Base-by-base conservation (phyloP, 768 basidiomycete species). In the Hortiboletus campestris region DNA sequence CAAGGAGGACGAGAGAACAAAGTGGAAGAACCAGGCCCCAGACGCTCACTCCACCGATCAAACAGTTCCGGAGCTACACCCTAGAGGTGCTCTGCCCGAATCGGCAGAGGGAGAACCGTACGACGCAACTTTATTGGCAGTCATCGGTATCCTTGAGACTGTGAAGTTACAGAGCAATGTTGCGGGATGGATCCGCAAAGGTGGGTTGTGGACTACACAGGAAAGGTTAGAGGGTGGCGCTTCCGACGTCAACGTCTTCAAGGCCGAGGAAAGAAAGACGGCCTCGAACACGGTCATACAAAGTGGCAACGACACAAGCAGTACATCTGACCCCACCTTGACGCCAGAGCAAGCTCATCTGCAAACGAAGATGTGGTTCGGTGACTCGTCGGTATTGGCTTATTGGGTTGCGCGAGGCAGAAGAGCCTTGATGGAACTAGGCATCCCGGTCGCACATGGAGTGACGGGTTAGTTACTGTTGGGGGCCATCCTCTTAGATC, bases 81-180 rank as follows among this genome's bases (percentile, higher is more conserved):
- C 19, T 11, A 13, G 9, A 34, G 53, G 3, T 22, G 28, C 16
- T n/a, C 40, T 16, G 28, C 43, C 58, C 19, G 45, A 22, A 12
- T 48, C 4, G 29, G 43, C 39, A 45, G 61, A 58, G 2, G 59
- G 66, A 41, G 68, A 63, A 4, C 58, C 64, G 3, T 74, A 71
- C 60, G 88, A 89, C 66, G 71, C 74, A 45, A 85, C 79, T 0
- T 74, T 71, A 19, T 76, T 91, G 1, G 86, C 85, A 0, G 78
- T 89, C 12, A 72, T 89, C 14, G 89, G 89, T 9, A 74, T 90
- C 14, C 70, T 91, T 22, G 85, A 88, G 45, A 74, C 71, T 14
- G 58, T 85, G 14, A 85, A 83, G 67, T 49, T 62, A 46, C 81
- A 89, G 69, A 75, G 71, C 52, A 89, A 86, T 59, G 80, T 90